phyloP scores from a whole-genome alignment of 352 stramenopile genomes.

The Globisporangium orthogonon region DNA sequence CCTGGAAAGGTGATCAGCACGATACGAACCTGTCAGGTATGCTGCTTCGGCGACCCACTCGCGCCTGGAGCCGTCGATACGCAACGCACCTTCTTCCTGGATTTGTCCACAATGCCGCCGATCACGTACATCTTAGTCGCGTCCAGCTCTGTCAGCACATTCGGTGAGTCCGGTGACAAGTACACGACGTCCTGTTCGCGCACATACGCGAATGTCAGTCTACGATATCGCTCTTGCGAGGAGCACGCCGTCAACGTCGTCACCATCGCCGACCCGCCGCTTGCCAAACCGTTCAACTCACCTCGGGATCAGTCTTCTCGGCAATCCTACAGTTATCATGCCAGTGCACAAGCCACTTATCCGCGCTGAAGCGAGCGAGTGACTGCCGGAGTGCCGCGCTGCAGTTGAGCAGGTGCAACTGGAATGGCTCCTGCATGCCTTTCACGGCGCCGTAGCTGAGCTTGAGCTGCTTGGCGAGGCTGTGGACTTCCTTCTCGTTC shows the following conservation, averaged over 20 bases:
- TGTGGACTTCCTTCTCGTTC: constrained; percentile 78
- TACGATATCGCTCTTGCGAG: background rate
- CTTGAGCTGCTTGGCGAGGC: constrained; percentile 72
- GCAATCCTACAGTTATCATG: constrained; percentile 25
- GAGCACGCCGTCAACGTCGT: background rate
- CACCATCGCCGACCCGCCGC: background rate
- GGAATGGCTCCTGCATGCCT: constrained; percentile 58
- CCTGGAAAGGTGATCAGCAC: constrained; percentile 14
- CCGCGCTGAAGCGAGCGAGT: constrained; percentile 56
- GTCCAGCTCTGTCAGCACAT: constrained; percentile 53
- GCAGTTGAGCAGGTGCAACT: constrained; percentile 54
- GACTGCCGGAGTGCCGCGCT: constrained; percentile 35
- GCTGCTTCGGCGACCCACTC: background rate
- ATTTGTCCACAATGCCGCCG: constrained; percentile 78
- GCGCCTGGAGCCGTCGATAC: background rate
- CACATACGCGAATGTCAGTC: background rate
- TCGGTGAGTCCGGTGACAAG: constrained; percentile 66
- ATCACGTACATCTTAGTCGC: constrained; percentile 72
- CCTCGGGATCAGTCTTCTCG: constrained; percentile 24
- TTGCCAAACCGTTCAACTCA: constrained; percentile 4
- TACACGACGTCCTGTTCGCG: constrained; percentile 49
- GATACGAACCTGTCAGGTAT: background rate
- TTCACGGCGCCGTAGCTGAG: constrained; percentile 63
- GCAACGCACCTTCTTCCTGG: constrained; percentile 44
- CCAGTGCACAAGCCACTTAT: constrained; percentile 58